Conservation (phyloP, 2,329 filamentous ascomycete genomes). For the Exophiala lecanii-corni region DNA sequence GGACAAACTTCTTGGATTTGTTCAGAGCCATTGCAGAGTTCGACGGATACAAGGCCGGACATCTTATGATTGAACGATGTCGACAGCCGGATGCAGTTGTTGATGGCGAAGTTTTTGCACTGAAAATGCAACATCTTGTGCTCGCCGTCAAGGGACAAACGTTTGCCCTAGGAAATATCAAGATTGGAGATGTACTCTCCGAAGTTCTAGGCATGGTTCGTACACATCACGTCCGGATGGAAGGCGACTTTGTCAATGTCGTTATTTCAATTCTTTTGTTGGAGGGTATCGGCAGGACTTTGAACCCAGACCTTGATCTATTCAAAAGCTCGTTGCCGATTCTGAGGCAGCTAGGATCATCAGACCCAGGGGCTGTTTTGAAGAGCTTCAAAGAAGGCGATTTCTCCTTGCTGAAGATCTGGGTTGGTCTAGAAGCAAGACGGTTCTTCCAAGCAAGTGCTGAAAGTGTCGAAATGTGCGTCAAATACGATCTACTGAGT, state of each 20-base stretch:
- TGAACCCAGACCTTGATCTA: constrained; percentile 84
- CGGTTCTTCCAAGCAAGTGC: constrained; percentile 86
- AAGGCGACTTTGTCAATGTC: constrained; percentile 98
- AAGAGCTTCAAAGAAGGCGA: constrained; percentile 67
- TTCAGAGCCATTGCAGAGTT: constrained; percentile 97
- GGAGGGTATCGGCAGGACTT: constrained; percentile 83
- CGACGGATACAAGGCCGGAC: constrained; percentile 89
- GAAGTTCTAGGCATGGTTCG: constrained; percentile 90
- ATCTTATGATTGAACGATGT: constrained; percentile 93
- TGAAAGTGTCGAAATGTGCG: constrained; percentile 82
- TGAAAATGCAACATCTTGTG: constrained; percentile 96
- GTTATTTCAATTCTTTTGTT: constrained; percentile 90
- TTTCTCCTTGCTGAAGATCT: constrained; percentile 82
- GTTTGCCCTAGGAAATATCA: constrained; percentile 86
- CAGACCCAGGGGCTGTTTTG: constrained; percentile 59
- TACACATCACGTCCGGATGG: constrained; percentile 83
- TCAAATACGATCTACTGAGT: constrained; percentile 83
- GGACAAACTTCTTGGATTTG: constrained; percentile 86
- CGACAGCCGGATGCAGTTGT: constrained; percentile 87
- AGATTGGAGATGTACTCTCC: constrained; percentile 91
- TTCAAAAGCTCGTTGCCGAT: constrained; percentile 85
- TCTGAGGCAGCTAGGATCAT: constrained; percentile 74
- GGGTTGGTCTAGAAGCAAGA: constrained; percentile 84
- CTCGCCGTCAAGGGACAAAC: constrained; percentile 85
- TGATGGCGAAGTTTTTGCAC: constrained; percentile 82